Base-by-base conservation (phyloP, 306 rosid genomes). In the Cucumis sativus region DNA sequence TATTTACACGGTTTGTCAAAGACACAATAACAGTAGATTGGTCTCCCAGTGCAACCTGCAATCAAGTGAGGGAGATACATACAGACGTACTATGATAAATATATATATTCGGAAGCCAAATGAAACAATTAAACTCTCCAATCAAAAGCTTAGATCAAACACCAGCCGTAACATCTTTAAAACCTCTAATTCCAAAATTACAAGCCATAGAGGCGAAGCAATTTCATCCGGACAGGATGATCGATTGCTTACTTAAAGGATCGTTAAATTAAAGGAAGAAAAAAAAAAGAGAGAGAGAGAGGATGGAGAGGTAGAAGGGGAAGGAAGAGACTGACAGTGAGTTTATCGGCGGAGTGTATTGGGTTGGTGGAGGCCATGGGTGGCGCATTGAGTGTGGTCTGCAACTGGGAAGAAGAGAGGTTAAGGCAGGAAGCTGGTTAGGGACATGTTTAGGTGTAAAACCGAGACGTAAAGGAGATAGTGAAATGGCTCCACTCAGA, bases 281-380 rank as follows among this genome's bases (percentile, higher is more conserved):
- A n/a, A 15, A 25, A 43, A 39, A 20, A 23, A 23, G n/a, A n/a
- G n/a, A n/a, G n/a, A 21, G 47, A 13, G 25, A 35, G 30, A 9
- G 1, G 65, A 40, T 59, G 0, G 55, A 49, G 55, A 72, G 40
- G 51, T 56, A 17, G 12, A 49, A 23, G n/a, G n/a, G 59, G 28
- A 58, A 20, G 73, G 75, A 59, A 80, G 79, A 80, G 77, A 85
- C 96, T 80, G 76, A 94, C 97, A 72, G 79, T 81, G 78, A 75
- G 80, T 74, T 81, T 76, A 60, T 75, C 52, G 39, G 83, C 80
- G 79, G 91, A 84, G 82, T 94, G 95, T 62, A 80, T 63, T 11
- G 91, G 86, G 78, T 83, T 86, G 90, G 93, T 86, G 90, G 93
- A 84, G 56, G 80, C 89, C 89, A 89, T 87, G 82, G 88, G 69